phyloP scores from a whole-genome alignment of 2,329 filamentous ascomycete genomes.

The Alternaria infectoria region DNA sequence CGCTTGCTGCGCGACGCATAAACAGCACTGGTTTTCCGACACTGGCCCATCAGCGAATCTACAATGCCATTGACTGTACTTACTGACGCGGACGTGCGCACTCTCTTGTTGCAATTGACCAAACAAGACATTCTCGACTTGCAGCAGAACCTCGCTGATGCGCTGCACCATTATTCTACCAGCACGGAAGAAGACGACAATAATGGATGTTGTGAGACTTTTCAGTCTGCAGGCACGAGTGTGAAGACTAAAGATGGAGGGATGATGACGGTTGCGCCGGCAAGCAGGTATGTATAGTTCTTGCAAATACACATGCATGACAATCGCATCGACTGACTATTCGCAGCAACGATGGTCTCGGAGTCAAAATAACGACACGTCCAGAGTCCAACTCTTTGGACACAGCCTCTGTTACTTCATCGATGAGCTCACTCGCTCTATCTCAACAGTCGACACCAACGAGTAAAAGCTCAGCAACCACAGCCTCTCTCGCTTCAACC shows the following conservation, averaged over 20 bases:
- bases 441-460: constrained; percentile 28
- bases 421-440: constrained; percentile 38
- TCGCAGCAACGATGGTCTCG: constrained; percentile 61
- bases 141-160: constrained; percentile 64
- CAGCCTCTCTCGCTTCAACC: constrained; percentile 25
- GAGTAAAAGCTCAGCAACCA: constrained; percentile 28
- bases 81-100: constrained; percentile 61
- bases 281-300: constrained; percentile 48
- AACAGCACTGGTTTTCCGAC: neutral
- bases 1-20: neutral
- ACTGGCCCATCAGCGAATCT: neutral
- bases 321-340: neutral
- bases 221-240: constrained; percentile 67
- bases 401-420: constrained; percentile 43
- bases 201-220: constrained; percentile 63
- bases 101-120: constrained; percentile 61
- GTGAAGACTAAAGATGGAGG: constrained; percentile 67
- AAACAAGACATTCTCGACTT: constrained; percentile 64
- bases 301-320: neutral
- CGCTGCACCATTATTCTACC: constrained; percentile 70
- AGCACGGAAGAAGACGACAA: constrained; percentile 62
- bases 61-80: constrained; percentile 67
- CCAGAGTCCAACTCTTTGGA: constrained; percentile 35
- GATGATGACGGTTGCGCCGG: constrained; percentile 72
- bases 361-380: constrained; percentile 70